Evolutionary conservation across 768 basidiomycete genomes (phyloP).

Genomic region (Tubosaeta brunneosetosa): DNA sequence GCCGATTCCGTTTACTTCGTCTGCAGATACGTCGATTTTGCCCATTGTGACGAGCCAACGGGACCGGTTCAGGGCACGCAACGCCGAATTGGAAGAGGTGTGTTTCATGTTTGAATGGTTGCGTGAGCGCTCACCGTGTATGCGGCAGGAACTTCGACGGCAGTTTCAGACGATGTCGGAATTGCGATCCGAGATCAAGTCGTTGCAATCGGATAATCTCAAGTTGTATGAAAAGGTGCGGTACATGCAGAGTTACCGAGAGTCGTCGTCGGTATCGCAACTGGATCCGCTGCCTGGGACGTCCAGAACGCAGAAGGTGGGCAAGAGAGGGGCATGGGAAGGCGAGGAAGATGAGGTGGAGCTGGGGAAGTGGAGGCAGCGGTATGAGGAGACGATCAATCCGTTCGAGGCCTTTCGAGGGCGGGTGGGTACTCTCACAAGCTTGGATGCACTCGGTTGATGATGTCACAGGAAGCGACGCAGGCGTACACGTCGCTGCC

Average conservation of each 20-base stretch:
- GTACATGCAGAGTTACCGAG: slow-evolving; percentile 96
- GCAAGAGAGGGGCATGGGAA: slow-evolving; percentile 9
- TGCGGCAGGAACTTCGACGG: slow-evolving; percentile 77
- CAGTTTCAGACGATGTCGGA: slow-evolving; percentile 95
- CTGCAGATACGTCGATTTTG: slow-evolving; percentile 91
- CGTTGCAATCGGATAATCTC: slow-evolving; percentile 89
- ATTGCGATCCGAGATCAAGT: slow-evolving; percentile 87
- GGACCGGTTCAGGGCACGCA: slow-evolving; percentile 95
- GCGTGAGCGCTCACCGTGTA: background rate
- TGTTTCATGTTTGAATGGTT: slow-evolving; percentile 6
- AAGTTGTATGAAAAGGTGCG: slow-evolving; percentile 98
- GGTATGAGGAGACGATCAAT: slow-evolving; percentile 97
- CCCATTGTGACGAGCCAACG: slow-evolving; percentile 97
- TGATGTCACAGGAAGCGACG: slow-evolving; percentile 78
- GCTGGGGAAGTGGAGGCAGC: slow-evolving; percentile 81
- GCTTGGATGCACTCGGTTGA: background rate
- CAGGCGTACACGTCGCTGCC: slow-evolving; percentile 89
- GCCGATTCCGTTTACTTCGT: slow-evolving; percentile 65
- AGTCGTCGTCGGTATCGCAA: slow-evolving; percentile 63
- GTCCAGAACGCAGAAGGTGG: slow-evolving; percentile 11
- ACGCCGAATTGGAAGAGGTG: slow-evolving; percentile 95
- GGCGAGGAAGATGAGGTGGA: slow-evolving; percentile 48
- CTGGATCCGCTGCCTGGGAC: slow-evolving; percentile 60
- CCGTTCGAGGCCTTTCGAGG: slow-evolving; percentile 98
- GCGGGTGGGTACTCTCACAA: slow-evolving; percentile 52